Evolutionary conservation across 768 basidiomycete species (phyloP), one percentile per base, ranked within the genome.

Genomic region (Boletus subparvulus): DNA sequence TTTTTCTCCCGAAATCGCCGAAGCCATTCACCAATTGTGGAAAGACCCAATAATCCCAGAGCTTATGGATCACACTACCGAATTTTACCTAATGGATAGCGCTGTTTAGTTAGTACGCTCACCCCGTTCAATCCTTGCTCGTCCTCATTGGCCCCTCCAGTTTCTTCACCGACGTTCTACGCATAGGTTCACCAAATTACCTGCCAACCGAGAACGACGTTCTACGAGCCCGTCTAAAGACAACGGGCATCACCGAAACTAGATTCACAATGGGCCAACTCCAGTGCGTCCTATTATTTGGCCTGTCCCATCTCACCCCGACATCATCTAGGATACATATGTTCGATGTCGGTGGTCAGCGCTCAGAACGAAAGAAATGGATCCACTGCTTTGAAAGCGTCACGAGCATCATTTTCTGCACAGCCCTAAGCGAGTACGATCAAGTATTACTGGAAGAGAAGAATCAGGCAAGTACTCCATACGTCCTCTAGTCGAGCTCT

Each of bases 81-180:
- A 94, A 52, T 96, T 96, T 65, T 95, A 96, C 68, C 77, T 97
- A 14, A 96, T 95, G 92, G 95, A 97, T 68, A 90, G 85, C n/a
- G 95, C 95, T 0, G 78, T 79, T 43, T 96, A 96, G 91, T 92
- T 63, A 68, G 89, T 81, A 12, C 26, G 10, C 24, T 41, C 35
- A 35, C 45, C 13, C 32, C 4, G 7, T 50, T 19, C 16, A 32
- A 2, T 41, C 48, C 11, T 7, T 32, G 0, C 32, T 47, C 24
- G 21, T 48, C 24, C 61, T 57, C 19, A 60, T 14, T 10, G 3
- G 2, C 9, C 16, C 10, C 41, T 19, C 11, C 58, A 94, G 91
- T 72, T 98, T 98, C 75, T 95, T 97, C 73, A 78, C 80, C 12
- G 84, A 93, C 51, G 87, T 94, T 11, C 74, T 83, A n/a, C 84